Conservation (phyloP, 495 filamentous ascomycete genomes). For the Beverwykella pulmonaria region DNA sequence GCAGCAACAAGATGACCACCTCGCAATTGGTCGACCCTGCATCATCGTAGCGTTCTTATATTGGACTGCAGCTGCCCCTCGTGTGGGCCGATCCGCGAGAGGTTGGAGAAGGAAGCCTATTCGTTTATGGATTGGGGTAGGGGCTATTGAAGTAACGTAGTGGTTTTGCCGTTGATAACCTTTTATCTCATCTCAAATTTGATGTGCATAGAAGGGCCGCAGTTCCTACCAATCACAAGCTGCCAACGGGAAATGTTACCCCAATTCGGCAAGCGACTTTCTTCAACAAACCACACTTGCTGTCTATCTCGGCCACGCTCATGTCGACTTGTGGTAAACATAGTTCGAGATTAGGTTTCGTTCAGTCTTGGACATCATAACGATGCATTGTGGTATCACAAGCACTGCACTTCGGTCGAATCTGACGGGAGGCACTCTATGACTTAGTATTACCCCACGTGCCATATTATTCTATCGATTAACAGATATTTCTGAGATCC, state of each 20-base stretch:
- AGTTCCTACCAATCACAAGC: background rate
- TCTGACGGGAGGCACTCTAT: too few relatives aligned
- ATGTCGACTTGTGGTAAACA: background rate
- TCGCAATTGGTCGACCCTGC: constrained; percentile 29
- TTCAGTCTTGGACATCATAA: too few relatives aligned
- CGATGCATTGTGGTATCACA: background rate
- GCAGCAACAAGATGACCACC: background rate
- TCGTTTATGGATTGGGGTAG: background rate
- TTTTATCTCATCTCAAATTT: constrained; percentile 16
- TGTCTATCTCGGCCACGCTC: background rate
- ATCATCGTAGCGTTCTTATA: constrained; percentile 14
- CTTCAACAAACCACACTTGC: background rate
- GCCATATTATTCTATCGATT: background rate
- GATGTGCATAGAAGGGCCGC: background rate
- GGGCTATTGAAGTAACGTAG: background rate
- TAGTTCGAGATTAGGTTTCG: background rate
- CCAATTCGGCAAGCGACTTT: constrained; percentile 13
- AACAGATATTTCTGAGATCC: background rate
- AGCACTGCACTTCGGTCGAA: background rate
- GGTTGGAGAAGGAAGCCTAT: background rate
- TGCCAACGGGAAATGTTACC: constrained; percentile 12
- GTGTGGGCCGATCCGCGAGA: background rate
- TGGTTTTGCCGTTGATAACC: background rate
- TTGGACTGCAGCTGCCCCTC: background rate
- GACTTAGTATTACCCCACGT: background rate